Conservation (phyloP, 495 filamentous ascomycete species). For the Antarctomyces pellizariae region DNA sequence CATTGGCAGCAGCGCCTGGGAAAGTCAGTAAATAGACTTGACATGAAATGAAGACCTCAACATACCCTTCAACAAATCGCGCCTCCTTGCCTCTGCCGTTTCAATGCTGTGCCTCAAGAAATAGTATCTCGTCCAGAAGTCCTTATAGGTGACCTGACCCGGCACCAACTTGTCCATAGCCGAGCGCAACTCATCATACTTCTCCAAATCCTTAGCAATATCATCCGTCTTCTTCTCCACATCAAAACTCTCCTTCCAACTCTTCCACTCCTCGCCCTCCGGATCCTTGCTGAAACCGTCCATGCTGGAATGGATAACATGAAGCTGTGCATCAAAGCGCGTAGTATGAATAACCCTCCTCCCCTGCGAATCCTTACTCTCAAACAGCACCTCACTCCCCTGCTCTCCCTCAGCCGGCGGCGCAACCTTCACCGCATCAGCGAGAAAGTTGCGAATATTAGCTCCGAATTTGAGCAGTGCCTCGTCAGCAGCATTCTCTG, state of each 20-base stretch:
- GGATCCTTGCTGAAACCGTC: constrained; percentile 77
- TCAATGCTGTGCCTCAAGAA: constrained; percentile 87
- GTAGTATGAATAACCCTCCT: constrained; percentile 84
- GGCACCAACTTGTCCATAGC: constrained; percentile 96
- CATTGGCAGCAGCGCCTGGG: constrained; percentile 29
- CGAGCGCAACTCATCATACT: constrained; percentile 63
- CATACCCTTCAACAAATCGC: constrained; percentile 80
- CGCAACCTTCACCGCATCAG: constrained; percentile 74
- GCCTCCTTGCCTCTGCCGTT: constrained; percentile 76
- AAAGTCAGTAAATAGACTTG: constrained; percentile 6
- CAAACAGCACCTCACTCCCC: constrained; percentile 41
- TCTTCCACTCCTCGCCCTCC: constrained; percentile 43
- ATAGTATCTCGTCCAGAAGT: constrained; percentile 92
- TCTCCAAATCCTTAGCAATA: constrained; percentile 63
- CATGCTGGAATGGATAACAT: constrained; percentile 70
- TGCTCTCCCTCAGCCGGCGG: constrained; percentile 25
- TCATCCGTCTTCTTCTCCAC: constrained; percentile 66
- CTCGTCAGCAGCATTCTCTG: constrained; percentile 94
- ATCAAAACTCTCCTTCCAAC: constrained; percentile 55
- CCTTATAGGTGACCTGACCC: constrained; percentile 61
- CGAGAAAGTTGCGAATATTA: constrained; percentile 75
- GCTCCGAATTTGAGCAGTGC: constrained; percentile 81
- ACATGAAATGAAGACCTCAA: constrained; percentile 2
- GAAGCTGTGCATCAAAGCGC: constrained; percentile 84
- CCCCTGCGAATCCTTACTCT: constrained; percentile 75